Evolutionary conservation across 495 filamentous ascomycete species (phyloP), one percentile per base, ranked within the genome.

Genomic region (Neurospora terricola): DNA sequence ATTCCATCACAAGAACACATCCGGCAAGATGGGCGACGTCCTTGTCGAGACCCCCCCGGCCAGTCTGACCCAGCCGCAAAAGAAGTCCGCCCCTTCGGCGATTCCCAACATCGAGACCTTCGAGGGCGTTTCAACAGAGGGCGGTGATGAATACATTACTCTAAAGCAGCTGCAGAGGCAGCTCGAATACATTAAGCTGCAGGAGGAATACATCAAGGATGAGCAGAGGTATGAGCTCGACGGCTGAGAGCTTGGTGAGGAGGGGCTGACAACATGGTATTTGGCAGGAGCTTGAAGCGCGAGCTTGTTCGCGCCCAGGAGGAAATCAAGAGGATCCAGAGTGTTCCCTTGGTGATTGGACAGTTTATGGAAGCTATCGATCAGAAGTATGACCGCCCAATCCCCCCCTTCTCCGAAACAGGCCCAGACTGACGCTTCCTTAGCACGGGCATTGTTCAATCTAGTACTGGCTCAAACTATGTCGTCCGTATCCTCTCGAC

Each of bases 361-460:
- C 96, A 99, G 84, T 99, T 99, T 82, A 99, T 99, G 96, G 96
- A 99, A 84, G 96, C 96, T 70, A 99, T 99, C 78, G 96, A 99
- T 83, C 96, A 99, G 81, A 99, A 98, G 94, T 98, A 88, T 82
- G 88, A 16, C 27, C 68, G 54, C 71, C 42, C 27, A 37, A 34
- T 69, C 4, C 5, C 54, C 21, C 62, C 27, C 66, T 69, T 69
- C 69, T 71, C 27, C 70, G 34, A 36, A 39, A 59, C 72, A 54
- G 14, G 16, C 38, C 16, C 12, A 30, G 68, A 38, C 74, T 72
- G 68, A 75, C 72, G 23, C 73, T 54, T 34, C 12, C 45, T 70
- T 69, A 98, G 94, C 81, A 99, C 96, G 74, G 96, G 96, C 73
- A 99, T 99, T 76, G 96, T 99, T 68, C 96, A 98, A 81, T 97